Percentiles rank a stretch among this genome's conserved stretches.
Conservation (phyloP, 2,329 filamentous ascomycete species). For the Colletotrichum viniferum region DNA sequence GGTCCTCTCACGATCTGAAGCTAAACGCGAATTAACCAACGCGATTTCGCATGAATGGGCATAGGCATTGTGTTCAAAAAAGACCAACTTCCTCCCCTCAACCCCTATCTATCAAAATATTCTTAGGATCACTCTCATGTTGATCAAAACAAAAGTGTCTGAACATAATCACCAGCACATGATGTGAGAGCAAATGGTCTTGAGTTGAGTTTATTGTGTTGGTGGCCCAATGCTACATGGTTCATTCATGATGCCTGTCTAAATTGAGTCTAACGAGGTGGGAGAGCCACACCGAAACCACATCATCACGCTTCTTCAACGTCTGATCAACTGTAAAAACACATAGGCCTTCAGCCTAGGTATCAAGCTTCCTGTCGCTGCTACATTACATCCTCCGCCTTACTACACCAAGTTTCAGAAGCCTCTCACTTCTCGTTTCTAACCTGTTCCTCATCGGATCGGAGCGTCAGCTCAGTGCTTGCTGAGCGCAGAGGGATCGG, state of each 20-base stretch:
- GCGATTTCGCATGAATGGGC: background rate
- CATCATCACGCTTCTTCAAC: background rate
- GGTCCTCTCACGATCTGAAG: background rate
- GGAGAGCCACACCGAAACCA: background rate
- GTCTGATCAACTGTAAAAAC: background rate
- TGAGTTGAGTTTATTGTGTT: background rate
- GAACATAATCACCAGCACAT: background rate
- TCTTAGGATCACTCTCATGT: background rate
- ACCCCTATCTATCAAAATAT: background rate
- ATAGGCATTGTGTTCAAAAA: background rate
- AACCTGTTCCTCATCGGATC: background rate
- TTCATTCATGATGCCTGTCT: background rate
- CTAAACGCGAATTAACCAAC: background rate
- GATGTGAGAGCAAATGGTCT: background rate
- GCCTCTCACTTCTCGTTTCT: background rate
- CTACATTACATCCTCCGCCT: background rate
- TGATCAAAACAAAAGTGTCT: background rate
- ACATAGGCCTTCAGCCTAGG: background rate
- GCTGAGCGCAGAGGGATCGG: background rate
- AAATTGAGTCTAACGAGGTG: background rate
- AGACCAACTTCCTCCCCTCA: background rate
- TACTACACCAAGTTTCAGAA: too few species aligned
- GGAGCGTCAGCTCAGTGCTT: constrained; percentile 4
- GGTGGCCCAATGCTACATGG: background rate
- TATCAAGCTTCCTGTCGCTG: background rate